Evolutionary conservation across 2,329 filamentous ascomycete species (phyloP), one percentile per base, ranked within the genome.

Genomic region (Trichothecium roseum): DNA sequence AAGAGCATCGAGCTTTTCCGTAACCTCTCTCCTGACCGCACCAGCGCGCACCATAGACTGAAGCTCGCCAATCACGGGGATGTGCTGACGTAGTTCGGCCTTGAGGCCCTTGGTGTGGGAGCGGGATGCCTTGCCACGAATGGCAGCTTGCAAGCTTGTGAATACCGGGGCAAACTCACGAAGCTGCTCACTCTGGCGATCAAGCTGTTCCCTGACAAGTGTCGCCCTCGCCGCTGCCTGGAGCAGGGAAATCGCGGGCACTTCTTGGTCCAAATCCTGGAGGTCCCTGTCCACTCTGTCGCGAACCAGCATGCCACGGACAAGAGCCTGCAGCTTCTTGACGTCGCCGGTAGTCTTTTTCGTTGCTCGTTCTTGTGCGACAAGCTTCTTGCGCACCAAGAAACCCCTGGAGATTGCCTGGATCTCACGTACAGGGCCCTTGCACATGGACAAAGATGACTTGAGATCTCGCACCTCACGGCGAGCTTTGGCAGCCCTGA

Each of bases 341-440:
- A 82, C 67, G 35, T 69, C 62, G 22, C 64, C 64, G 44, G 69
- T 59, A 36, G 66, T 60, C 43, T 65, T 55, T 43, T 60, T 62
- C 14, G 73, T 75, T 51, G 74, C 70, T 42, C 64, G 59, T 47
- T 72, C 69, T 56, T 75, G 75, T 41, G 62, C 62, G 35, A 63
- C 54, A 40, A 81, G 57, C 33, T 62, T 62, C 51, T 74, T 70
- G 32, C 82, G 74, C 39, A 73, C 58, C 42, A 86, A 60, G 45
- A 77, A 80, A 18, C 82, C 84, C 48, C 79, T 71, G 49, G 82
- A 73, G 41, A 70, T 57, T 51, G 76, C 72, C 53, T 82, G 78
- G 32, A 86, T 71, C 44, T 75, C 68, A 30, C 72, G 67, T 37
- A 87, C 70, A 34, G 79, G 74, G 36, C 74, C 74, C 43, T 69